Percentiles rank a stretch among this genome's conserved stretches.
Conservation (phyloP, 495 filamentous ascomycete species). For the Friedmanniomyces endolithicus region DNA sequence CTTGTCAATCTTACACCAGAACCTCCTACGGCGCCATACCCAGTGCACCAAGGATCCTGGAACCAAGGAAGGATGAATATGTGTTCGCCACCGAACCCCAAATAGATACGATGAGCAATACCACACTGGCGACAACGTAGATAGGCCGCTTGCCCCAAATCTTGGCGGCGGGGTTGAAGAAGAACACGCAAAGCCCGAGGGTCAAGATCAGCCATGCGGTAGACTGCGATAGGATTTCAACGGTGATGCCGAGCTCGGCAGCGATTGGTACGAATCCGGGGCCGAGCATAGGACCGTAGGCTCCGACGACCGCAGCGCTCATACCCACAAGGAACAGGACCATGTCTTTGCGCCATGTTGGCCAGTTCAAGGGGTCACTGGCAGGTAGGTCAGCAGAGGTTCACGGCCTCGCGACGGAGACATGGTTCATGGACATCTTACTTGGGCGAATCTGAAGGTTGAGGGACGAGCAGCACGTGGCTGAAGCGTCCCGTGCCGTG, state of each 20-base stretch:
- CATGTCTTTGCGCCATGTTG: conserved; percentile 16
- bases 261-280: conserved; percentile 33
- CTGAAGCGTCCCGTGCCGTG: conserved; percentile 54
- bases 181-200: conserved; percentile 42
- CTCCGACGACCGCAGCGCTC: conserved; percentile 41
- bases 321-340: conserved; percentile 43
- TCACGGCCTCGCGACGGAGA: background rate
- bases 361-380: conserved; percentile 1
- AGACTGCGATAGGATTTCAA: conserved; percentile 31
- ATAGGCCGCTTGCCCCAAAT: conserved; percentile 53
- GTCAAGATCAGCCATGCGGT: conserved; percentile 40
- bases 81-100: conserved; percentile 48
- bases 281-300: conserved; percentile 45
- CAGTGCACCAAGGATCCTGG: conserved; percentile 39
- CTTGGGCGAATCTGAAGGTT: conserved; percentile 69
- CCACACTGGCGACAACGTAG: conserved; percentile 44
- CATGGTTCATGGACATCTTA: too few species aligned
- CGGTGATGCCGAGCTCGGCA: conserved; percentile 33
- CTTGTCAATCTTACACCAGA: too few species aligned
- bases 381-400: background rate
- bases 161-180: conserved; percentile 52
- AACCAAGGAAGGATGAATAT: conserved; percentile 45
- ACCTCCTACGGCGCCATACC: conserved; percentile 49
- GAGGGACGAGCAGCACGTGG: conserved; percentile 65
- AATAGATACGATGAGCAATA: conserved; percentile 46